Percentiles rank a stretch among this genome's conserved stretches.
phyloP scores from a whole-genome alignment of 768 basidiomycete species.

The Boletus tomentosulus region DNA sequence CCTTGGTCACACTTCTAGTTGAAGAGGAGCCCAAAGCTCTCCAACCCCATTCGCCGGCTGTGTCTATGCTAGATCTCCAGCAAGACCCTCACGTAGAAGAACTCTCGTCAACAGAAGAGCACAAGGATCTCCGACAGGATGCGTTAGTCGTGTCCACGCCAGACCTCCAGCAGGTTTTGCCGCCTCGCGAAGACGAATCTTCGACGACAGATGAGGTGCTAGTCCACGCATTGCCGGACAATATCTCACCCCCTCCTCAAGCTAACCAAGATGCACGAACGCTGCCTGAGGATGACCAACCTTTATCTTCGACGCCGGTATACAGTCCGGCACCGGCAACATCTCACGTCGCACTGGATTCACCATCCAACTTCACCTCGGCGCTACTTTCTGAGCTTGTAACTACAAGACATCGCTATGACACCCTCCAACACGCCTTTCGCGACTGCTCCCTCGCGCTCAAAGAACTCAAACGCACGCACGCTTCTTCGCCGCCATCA shows the following conservation, averaged over 20 bases:
- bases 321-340: neutral
- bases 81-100: constrained; percentile 1
- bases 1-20: constrained; percentile 8
- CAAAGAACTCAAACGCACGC: constrained; percentile 45
- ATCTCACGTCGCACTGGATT: neutral
- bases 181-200: neutral
- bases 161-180: constrained; percentile 7
- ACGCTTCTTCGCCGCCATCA: constrained; percentile 9
- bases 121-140: neutral
- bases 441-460: constrained; percentile 68
- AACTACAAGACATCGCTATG: constrained; percentile 50
- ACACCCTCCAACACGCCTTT: constrained; percentile 56
- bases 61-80: constrained; percentile 17
- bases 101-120: neutral
- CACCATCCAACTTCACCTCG: constrained; percentile 2
- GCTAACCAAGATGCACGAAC: neutral
- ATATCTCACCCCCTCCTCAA: neutral
- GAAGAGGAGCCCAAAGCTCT: constrained; percentile 8
- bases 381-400: constrained; percentile 46
- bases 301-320: neutral
- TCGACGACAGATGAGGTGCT: neutral
- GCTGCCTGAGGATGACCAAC: neutral
- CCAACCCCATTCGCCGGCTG: constrained; percentile 11
- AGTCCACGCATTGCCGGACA: neutral
- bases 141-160: constrained; percentile 15